Evolutionary conservation across 768 basidiomycete genomes (phyloP).

Genomic region (Tylopilus vinaceipallidus): DNA sequence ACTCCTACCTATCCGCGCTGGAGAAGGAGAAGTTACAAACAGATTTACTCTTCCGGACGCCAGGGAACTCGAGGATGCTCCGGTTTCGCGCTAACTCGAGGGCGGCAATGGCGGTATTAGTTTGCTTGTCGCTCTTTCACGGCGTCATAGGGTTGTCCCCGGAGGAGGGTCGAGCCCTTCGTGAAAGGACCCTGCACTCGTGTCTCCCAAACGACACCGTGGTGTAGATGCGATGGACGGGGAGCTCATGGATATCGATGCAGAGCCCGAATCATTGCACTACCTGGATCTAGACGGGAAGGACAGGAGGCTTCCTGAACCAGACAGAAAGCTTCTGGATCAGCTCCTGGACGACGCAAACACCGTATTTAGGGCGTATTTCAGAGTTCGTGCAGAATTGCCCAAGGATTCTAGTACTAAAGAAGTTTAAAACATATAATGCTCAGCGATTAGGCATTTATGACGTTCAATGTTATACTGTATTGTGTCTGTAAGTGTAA

Average conservation of each 20-base stretch:
- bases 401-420: neutral
- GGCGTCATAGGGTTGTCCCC: neutral
- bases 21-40: slow-evolving; percentile 32
- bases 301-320: neutral
- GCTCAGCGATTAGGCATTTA: too few relatives aligned
- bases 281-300: neutral
- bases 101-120: slow-evolving; percentile 24
- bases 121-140: slow-evolving; percentile 22
- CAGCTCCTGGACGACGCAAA: slow-evolving; percentile 17
- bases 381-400: neutral
- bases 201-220: slow-evolving; percentile 23
- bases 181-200: slow-evolving; percentile 11
- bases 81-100: slow-evolving; percentile 16
- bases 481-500: too few relatives aligned
- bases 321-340: neutral
- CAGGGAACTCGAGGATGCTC: slow-evolving; percentile 6
- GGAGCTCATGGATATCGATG: slow-evolving; percentile 8
- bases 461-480: too few relatives aligned
- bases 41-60: slow-evolving; percentile 12
- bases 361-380: slow-evolving; percentile 17
- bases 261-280: neutral
- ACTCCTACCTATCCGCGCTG: slow-evolving; percentile 32
- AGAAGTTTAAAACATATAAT: too few relatives aligned
- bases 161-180: neutral
- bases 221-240: slow-evolving; percentile 21